A percentile compares a stretch with the other conserved stretches of the same genome.
These are phyloP conservation scores for Dendrocalamus sinicus DNA, from an alignment of 176 grass and related monocot genomes.

Conservation along the genomic window DNA sequence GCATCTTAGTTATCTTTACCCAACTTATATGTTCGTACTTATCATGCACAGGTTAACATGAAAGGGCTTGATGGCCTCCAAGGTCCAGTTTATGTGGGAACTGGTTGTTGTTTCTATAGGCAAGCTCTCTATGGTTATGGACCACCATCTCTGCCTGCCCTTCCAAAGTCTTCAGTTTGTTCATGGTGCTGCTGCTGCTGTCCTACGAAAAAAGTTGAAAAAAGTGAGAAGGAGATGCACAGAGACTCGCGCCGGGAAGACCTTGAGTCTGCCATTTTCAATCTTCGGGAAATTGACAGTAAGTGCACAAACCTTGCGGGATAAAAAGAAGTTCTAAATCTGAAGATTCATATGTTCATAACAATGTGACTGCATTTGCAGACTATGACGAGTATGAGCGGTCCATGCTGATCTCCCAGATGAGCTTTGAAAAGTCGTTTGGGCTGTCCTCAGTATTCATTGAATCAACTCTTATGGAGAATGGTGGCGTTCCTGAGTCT, in stretches of 20 bases:
- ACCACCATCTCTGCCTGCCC: slow-evolving; percentile 82
- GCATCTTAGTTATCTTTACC: slow-evolving; percentile 27
- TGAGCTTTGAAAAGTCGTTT: slow-evolving; percentile 96
- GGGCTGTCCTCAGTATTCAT: slow-evolving; percentile 90
- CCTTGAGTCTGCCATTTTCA: slow-evolving; percentile 93
- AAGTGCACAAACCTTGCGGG: slow-evolving; percentile 39
- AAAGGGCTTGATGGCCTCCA: slow-evolving; percentile 99
- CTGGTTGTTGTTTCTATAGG: slow-evolving; percentile 97
- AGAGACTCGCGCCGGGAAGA: slow-evolving; percentile 84
- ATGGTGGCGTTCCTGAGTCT: slow-evolving; percentile 84
- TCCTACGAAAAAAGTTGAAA: slow-evolving; percentile 81
- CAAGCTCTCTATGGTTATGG: slow-evolving; percentile 97
- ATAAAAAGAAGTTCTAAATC: slow-evolving; percentile 26
- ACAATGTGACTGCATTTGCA: slow-evolving; percentile 47
- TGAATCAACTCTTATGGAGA: slow-evolving; percentile 96
- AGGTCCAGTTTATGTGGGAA: slow-evolving; percentile 98
- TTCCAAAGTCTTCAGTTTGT: slow-evolving; percentile 91
- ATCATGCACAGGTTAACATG: slow-evolving; percentile 86
- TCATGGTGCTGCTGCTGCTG: slow-evolving; percentile 88
- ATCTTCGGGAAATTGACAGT: slow-evolving; percentile 95
- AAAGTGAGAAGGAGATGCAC: slow-evolving; percentile 75
- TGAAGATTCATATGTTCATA: slow-evolving; percentile 5
- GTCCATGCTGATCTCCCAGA: slow-evolving; percentile 91
- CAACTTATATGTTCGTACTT: slow-evolving; percentile 39
- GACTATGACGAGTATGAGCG: slow-evolving; percentile 92